Evolutionary conservation across 176 grass and related monocot species (phyloP).

Genomic region (Chrysopogon serrulatus): DNA sequence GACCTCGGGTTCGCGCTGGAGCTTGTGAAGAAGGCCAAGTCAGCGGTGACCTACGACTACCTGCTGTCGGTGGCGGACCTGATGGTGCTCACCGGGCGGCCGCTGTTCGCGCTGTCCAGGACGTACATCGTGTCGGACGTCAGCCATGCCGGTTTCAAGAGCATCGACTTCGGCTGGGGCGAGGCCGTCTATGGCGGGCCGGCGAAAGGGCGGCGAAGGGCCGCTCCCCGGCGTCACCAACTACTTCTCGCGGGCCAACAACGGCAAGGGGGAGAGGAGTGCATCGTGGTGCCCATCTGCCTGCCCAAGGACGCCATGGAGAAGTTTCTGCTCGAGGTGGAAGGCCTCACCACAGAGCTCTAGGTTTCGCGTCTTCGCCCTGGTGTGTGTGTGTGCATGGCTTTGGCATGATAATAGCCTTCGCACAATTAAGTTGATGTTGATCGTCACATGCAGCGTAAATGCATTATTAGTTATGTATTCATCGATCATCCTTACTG

Average conservation of each 20-base stretch:
- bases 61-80: conserved; percentile 58
- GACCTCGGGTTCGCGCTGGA: conserved; percentile 44
- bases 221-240: conserved; percentile 27
- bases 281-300: conserved; percentile 50
- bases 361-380: background rate
- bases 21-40: conserved; percentile 55
- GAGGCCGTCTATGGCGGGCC: conserved; percentile 42
- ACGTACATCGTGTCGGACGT: conserved; percentile 67
- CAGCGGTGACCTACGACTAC: conserved; percentile 45
- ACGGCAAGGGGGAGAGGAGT: conserved; percentile 43
- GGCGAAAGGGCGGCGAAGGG: conserved; percentile 46
- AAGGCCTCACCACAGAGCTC: conserved; percentile 2
- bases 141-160: conserved; percentile 45
- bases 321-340: conserved; percentile 48
- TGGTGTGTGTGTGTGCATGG: too few species aligned
- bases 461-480: too few species aligned
- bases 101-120: conserved; percentile 23
- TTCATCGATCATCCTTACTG: too few species aligned
- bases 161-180: conserved; percentile 72
- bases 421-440: too few species aligned
- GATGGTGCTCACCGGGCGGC: conserved; percentile 30
- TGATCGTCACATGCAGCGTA: too few species aligned
- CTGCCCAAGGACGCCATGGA: conserved; percentile 55
- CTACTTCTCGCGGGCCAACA: conserved; percentile 47
- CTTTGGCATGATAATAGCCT: too few species aligned